Evolutionary conservation across 2,329 filamentous ascomycete species (phyloP).

Genomic region (Orbilia javanica): DNA sequence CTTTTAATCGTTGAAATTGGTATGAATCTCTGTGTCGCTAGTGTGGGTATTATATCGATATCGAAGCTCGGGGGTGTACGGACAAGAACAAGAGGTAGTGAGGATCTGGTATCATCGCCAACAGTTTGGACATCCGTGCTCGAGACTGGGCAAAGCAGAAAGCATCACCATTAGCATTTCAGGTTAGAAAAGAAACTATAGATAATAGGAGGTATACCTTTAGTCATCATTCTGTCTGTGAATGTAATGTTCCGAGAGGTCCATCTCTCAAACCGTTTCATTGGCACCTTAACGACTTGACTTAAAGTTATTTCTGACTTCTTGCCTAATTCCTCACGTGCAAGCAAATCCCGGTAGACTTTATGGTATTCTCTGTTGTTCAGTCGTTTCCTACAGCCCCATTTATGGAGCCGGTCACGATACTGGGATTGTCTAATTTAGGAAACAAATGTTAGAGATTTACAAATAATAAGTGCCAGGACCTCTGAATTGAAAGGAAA

Average conservation of each 20-base stretch:
- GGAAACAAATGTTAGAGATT: no score
- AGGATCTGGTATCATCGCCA: no score
- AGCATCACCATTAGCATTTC: no score
- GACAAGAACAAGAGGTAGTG: background rate
- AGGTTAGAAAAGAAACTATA: no score
- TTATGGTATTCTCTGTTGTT: background rate
- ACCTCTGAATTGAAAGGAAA: background rate
- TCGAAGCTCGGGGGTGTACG: background rate
- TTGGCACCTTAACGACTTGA: background rate
- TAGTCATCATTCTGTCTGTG: background rate
- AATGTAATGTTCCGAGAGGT: constrained; percentile 28
- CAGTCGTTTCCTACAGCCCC: background rate
- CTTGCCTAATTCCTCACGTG: constrained; percentile 14
- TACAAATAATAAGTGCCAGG: no score
- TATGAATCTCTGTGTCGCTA: background rate
- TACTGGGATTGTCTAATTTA: constrained; percentile 1
- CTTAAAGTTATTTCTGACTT: background rate
- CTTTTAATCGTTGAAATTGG: background rate
- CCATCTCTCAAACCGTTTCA: constrained; percentile 4
- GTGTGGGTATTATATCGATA: background rate
- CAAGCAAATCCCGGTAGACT: background rate
- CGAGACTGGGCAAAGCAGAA: no score
- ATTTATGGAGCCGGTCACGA: constrained; percentile 13
- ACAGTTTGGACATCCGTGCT: no score
- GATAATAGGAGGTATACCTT: no score